Evolutionary conservation across 345 rosid species (phyloP).

Genomic region (Aquilaria sinensis): DNA sequence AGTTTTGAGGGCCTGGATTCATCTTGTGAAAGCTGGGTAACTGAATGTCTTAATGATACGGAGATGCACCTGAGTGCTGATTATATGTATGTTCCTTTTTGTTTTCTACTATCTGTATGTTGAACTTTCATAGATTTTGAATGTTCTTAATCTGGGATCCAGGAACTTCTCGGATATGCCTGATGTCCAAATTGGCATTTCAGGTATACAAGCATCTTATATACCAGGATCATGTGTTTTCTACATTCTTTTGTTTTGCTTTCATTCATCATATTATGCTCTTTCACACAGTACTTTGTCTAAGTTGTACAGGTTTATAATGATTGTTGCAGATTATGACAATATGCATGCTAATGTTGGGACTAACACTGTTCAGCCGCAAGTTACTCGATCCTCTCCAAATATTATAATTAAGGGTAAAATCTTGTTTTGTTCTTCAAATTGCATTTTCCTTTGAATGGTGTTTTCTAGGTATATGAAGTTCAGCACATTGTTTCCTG

Average conservation of each 20-base stretch:
- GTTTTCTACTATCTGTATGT: slow-evolving; percentile 13
- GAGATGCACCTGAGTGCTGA: slow-evolving; percentile 46
- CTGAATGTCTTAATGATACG: slow-evolving; percentile 60
- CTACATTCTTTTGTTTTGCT: slow-evolving; percentile 1
- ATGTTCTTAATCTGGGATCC: slow-evolving; percentile 17
- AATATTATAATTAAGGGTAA: slow-evolving; percentile 78
- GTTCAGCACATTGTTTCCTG: too few species aligned
- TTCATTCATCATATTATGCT: not conserved
- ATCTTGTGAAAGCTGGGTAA: slow-evolving; percentile 62
- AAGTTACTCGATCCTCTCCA: slow-evolving; percentile 41
- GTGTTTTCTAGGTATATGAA: too few species aligned
- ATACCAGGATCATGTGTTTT: too few species aligned
- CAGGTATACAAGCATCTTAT: slow-evolving; percentile 26
- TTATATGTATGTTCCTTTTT: slow-evolving; percentile 51
- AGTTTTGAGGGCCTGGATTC: slow-evolving; percentile 43
- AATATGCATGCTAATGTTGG: slow-evolving; percentile 35
- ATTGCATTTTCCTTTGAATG: too few species aligned
- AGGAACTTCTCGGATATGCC: slow-evolving; percentile 47
- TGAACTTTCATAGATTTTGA: slow-evolving; percentile 16
- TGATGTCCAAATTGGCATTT: slow-evolving; percentile 51
- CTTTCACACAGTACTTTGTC: not conserved
- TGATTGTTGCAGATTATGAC: slow-evolving; percentile 43
- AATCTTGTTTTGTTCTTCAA: not conserved
- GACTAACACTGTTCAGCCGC: slow-evolving; percentile 12
- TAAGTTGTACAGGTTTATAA: slow-evolving; percentile 5